phyloP scores from a whole-genome alignment of 2,329 filamentous ascomycete genomes.

The Diplocarpon mali region DNA sequence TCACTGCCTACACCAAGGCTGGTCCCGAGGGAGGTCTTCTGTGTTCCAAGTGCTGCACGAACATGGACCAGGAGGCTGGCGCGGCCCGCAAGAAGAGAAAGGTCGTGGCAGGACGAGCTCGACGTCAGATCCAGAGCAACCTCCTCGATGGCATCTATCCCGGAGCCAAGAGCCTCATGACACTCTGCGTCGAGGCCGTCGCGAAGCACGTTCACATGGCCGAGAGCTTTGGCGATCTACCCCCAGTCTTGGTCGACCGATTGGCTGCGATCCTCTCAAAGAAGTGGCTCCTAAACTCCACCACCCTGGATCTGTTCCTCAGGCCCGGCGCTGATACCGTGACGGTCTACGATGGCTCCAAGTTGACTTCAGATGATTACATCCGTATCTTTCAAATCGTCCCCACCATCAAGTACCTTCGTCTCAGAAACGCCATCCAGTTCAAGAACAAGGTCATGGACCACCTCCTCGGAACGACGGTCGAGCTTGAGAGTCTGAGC shows the following conservation, averaged over 20 bases:
- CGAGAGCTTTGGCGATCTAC: conserved; percentile 50
- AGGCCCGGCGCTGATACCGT: conserved; percentile 40
- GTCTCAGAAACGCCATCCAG: conserved; percentile 77
- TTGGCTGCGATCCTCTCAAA: conserved; percentile 51
- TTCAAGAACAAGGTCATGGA: conserved; percentile 78
- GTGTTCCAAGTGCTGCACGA: conserved; percentile 70
- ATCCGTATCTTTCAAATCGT: conserved; percentile 69
- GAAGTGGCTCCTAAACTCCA: conserved; percentile 41
- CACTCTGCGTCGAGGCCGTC: conserved; percentile 50
- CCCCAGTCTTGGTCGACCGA: conserved; percentile 43
- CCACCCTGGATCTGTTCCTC: conserved; percentile 46
- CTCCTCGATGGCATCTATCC: conserved; percentile 63
- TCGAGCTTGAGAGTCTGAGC: conserved; percentile 59
- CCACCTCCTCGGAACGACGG: conserved; percentile 65
- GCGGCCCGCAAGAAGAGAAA: conserved; percentile 44
- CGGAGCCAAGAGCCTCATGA: conserved; percentile 58
- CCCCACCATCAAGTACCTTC: conserved; percentile 56
- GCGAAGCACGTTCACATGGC: conserved; percentile 52
- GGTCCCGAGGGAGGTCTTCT: conserved; percentile 79
- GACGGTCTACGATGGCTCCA: conserved; percentile 47
- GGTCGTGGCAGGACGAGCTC: conserved; percentile 40
- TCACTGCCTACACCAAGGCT: conserved; percentile 77
- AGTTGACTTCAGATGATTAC: conserved; percentile 65
- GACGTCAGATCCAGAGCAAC: conserved; percentile 72
- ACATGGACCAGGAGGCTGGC: conserved; percentile 56